These are phyloP conservation scores for Fusarium coicis DNA, from an alignment of 2,329 filamentous ascomycete species.

Conservation along the genomic window DNA sequence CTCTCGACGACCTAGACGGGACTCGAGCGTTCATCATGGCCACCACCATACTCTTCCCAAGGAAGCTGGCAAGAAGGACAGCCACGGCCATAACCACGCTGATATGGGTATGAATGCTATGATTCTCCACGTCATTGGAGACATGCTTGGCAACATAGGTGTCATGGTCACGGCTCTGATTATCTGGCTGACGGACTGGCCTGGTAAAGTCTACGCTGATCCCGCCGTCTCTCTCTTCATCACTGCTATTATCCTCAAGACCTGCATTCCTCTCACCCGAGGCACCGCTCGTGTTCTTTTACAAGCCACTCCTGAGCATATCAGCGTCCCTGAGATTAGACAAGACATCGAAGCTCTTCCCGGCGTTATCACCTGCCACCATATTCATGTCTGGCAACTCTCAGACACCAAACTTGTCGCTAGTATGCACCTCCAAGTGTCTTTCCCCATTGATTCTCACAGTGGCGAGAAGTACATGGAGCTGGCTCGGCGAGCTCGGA, in stretches of 20 bases:
- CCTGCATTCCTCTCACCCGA: slow-evolving; percentile 81
- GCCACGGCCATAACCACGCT: slow-evolving; percentile 81
- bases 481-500: slow-evolving; percentile 82
- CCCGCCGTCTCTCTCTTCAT: slow-evolving; percentile 94
- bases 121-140: slow-evolving; percentile 80
- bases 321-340: slow-evolving; percentile 89
- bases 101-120: slow-evolving; percentile 97
- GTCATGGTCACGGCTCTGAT: slow-evolving; percentile 85
- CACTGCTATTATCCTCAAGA: slow-evolving; percentile 79
- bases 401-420: slow-evolving; percentile 95
- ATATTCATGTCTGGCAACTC: slow-evolving; percentile 97
- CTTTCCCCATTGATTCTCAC: slow-evolving; percentile 87
- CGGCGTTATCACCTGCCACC: slow-evolving; percentile 90
- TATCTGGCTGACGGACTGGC: slow-evolving; percentile 90
- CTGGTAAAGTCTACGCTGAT: slow-evolving; percentile 87
- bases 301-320: slow-evolving; percentile 90
- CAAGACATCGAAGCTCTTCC: slow-evolving; percentile 88
- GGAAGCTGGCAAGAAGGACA: slow-evolving; percentile 66
- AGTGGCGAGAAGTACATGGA: slow-evolving; percentile 88
- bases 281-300: slow-evolving; percentile 89
- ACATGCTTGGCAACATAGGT: slow-evolving; percentile 86
- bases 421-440: slow-evolving; percentile 91
- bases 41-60: slow-evolving; percentile 87
- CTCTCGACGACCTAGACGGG: slow-evolving; percentile 50
- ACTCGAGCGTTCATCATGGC: slow-evolving; percentile 70